phyloP scores from a whole-genome alignment of 768 basidiomycete species.

The Boletus edulis region DNA sequence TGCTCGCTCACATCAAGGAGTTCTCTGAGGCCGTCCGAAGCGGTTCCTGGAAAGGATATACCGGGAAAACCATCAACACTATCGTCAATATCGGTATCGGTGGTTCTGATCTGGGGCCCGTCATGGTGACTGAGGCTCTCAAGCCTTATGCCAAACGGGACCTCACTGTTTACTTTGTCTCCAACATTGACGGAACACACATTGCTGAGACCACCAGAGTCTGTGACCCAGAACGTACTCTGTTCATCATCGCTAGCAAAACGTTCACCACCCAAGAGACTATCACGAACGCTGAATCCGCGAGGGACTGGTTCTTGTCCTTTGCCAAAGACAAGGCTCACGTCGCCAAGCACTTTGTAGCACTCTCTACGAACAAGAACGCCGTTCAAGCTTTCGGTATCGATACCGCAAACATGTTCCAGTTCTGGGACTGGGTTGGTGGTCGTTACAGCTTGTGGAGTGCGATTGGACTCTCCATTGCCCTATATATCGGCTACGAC shows the following conservation, averaged over 20 bases:
- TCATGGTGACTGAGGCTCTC: constrained; percentile 98
- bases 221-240: constrained; percentile 87
- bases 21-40: constrained; percentile 84
- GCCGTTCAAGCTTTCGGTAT: constrained; percentile 95
- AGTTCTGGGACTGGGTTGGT: constrained; percentile 99
- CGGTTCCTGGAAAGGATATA: constrained; percentile 96
- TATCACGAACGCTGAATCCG: constrained; percentile 96
- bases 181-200: constrained; percentile 98
- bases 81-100: constrained; percentile 99
- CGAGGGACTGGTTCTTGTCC: constrained; percentile 90
- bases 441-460: constrained; percentile 98
- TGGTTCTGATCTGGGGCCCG: constrained; percentile 95
- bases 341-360: constrained; percentile 98
- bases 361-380: constrained; percentile 93
- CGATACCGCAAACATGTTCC: constrained; percentile 91
- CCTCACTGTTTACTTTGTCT: constrained; percentile 84
- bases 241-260: constrained; percentile 99
- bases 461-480: constrained; percentile 95
- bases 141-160: constrained; percentile 91
- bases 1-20: constrained; percentile 87
- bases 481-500: constrained; percentile 88
- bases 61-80: constrained; percentile 89
- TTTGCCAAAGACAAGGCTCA: constrained; percentile 83
- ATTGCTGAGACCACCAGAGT: constrained; percentile 80
- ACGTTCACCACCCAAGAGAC: constrained; percentile 99